Evolutionary conservation across 352 stramenopile genomes (phyloP).

Genomic region (Pythium angustatum): DNA sequence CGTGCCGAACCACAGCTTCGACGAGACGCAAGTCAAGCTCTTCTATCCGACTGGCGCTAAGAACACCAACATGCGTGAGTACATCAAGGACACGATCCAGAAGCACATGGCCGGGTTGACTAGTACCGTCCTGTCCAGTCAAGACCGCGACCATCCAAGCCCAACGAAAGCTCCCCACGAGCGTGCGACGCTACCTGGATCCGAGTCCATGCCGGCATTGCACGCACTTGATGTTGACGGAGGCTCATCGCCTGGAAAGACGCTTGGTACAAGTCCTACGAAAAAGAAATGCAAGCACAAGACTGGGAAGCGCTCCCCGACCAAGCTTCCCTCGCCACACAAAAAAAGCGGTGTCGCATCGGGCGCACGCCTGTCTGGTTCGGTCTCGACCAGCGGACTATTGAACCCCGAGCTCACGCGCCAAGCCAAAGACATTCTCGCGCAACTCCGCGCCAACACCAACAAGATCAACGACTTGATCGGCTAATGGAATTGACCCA

Average conservation of each 20-base stretch:
- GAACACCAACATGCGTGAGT: conserved; percentile 71
- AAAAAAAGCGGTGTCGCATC: conserved; percentile 5
- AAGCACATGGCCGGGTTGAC: conserved; percentile 31
- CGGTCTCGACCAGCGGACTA: conserved; percentile 33
- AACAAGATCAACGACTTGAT: conserved; percentile 82
- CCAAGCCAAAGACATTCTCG: conserved; percentile 61
- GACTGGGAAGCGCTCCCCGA: background rate
- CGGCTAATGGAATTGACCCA: conserved; percentile 9
- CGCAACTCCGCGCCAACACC: conserved; percentile 58
- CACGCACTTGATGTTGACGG: too few relatives aligned
- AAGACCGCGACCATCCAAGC: too few relatives aligned
- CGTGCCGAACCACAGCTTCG: conserved; percentile 35
- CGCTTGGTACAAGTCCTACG: background rate
- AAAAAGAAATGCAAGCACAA: background rate
- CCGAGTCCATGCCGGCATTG: too few relatives aligned
- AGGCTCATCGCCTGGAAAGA: too few relatives aligned
- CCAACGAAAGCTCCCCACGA: too few relatives aligned
- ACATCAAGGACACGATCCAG: conserved; percentile 62
- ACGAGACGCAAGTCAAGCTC: conserved; percentile 47
- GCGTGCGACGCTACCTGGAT: too few relatives aligned
- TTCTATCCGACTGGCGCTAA: conserved; percentile 76
- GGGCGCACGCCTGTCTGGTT: conserved; percentile 9
- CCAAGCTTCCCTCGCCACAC: conserved; percentile 6
- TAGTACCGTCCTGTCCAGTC: too few relatives aligned
- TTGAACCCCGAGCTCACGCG: conserved; percentile 55